Conservation (phyloP, 2,329 filamentous ascomycete species). For the Alternaria triticimaculans region DNA sequence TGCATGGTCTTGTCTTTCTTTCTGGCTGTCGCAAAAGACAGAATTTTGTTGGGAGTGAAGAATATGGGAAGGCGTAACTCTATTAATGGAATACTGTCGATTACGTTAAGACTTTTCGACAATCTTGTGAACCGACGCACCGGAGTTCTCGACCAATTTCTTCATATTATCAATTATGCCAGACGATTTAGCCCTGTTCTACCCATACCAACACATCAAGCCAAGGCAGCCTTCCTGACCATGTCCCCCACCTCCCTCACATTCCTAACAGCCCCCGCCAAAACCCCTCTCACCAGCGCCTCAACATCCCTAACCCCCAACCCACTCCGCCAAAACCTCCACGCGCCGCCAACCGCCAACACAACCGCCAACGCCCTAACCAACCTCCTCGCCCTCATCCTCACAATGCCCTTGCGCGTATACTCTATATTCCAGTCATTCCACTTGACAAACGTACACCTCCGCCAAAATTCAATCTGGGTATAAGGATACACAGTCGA, state of each 20-base stretch:
- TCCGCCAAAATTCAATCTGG: slow-evolving; percentile 59
- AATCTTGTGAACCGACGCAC: too few species aligned
- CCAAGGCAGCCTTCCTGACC: slow-evolving; percentile 5
- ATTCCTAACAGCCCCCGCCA: slow-evolving; percentile 18
- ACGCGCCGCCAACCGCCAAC: slow-evolving; percentile 30
- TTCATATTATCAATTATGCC: too few species aligned
- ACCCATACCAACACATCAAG: neutral
- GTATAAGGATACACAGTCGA: slow-evolving; percentile 69
- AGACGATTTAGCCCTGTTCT: too few species aligned
- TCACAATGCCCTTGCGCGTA: slow-evolving; percentile 55
- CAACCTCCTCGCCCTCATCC: slow-evolving; percentile 30
- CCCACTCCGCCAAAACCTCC: slow-evolving; percentile 34
- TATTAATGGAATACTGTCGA: too few species aligned
- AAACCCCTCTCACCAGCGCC: slow-evolving; percentile 8
- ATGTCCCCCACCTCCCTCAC: slow-evolving; percentile 6
- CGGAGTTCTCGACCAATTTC: too few species aligned
- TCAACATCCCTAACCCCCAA: slow-evolving; percentile 30
- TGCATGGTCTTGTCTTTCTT: neutral
- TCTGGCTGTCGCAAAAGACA: rapidly evolving
- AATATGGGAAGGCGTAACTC: too few species aligned
- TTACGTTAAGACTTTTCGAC: too few species aligned
- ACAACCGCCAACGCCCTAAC: slow-evolving; percentile 25
- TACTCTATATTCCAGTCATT: slow-evolving; percentile 61
- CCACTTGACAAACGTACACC: slow-evolving; percentile 62
- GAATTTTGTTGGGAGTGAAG: rapidly evolving